phyloP scores from a whole-genome alignment of 2,329 filamentous ascomycete genomes.

The Clonostachys rosea region DNA sequence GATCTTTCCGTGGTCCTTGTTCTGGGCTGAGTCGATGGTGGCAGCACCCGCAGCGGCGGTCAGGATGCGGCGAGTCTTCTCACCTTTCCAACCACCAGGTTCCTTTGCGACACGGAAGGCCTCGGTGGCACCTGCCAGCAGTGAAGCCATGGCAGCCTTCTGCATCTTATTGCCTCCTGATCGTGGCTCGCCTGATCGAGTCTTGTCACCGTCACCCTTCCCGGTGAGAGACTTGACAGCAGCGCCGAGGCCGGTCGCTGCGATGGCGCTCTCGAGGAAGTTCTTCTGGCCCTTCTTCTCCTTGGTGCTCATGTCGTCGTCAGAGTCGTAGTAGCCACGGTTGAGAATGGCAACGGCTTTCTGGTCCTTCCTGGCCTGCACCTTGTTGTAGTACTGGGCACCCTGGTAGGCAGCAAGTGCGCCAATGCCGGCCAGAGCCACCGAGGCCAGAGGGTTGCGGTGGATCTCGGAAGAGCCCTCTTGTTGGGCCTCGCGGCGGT shows the following conservation, averaged over 20 bases:
- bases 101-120: constrained; percentile 88
- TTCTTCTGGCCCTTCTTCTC: constrained; percentile 59
- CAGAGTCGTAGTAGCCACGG: constrained; percentile 51
- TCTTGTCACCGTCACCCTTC: constrained; percentile 33
- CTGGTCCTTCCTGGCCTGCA: constrained; percentile 50
- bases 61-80: constrained; percentile 86
- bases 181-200: constrained; percentile 44
- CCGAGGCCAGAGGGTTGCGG: constrained; percentile 54
- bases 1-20: constrained; percentile 73
- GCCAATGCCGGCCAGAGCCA: constrained; percentile 58
- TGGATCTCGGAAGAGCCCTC: constrained; percentile 40
- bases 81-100: constrained; percentile 82
- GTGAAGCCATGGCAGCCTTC: constrained; percentile 85
- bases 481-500: constrained; percentile 53
- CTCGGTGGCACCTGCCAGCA: constrained; percentile 86
- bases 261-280: constrained; percentile 58
- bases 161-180: constrained; percentile 62
- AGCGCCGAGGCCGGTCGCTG: constrained; percentile 56
- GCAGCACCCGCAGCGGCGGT: constrained; percentile 85
- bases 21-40: constrained; percentile 74
- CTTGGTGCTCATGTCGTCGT: constrained; percentile 46
- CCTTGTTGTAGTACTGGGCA: constrained; percentile 59
- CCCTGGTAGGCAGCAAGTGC: constrained; percentile 61
- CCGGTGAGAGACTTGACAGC: constrained; percentile 57
- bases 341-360: constrained; percentile 49